Conservation (phyloP, 2,329 filamentous ascomycete species). For the Boeremia exigua region DNA sequence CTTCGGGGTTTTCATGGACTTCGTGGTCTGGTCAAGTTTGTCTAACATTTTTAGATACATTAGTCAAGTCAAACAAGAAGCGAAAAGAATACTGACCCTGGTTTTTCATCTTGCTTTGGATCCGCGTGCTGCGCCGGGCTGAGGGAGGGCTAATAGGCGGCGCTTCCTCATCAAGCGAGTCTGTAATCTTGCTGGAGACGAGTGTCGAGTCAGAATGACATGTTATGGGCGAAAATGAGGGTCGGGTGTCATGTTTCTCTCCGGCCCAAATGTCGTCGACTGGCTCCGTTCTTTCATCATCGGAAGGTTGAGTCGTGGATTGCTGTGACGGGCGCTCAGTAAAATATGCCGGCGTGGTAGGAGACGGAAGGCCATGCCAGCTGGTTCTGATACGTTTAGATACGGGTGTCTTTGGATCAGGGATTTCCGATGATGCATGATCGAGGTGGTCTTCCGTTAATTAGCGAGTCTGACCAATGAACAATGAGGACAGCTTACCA, state of each 20-base stretch:
- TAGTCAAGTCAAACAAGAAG: background rate
- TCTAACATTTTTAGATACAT: background rate
- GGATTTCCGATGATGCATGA: no score
- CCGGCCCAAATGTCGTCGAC: background rate
- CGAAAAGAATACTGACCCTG: background rate
- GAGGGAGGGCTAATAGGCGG: background rate
- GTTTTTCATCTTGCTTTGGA: background rate
- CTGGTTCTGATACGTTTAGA: background rate
- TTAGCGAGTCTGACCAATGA: no score
- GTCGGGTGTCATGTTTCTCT: background rate
- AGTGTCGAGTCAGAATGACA: background rate
- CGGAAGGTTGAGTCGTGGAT: no score
- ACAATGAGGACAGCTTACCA: no score
- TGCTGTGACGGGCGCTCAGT: accelerated
- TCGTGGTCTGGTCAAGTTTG: background rate
- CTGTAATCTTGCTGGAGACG: background rate
- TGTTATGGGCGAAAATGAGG: background rate
- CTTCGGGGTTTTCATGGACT: background rate
- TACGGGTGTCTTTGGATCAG: no score
- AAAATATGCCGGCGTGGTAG: conserved; percentile 3
- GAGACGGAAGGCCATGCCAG: conserved; percentile 21
- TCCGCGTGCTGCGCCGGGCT: background rate
- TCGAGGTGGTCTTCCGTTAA: no score
- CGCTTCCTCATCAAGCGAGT: background rate
- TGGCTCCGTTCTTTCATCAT: background rate